phyloP scores from a whole-genome alignment of 257 asterid species.

The Nicotiana tabacum region DNA sequence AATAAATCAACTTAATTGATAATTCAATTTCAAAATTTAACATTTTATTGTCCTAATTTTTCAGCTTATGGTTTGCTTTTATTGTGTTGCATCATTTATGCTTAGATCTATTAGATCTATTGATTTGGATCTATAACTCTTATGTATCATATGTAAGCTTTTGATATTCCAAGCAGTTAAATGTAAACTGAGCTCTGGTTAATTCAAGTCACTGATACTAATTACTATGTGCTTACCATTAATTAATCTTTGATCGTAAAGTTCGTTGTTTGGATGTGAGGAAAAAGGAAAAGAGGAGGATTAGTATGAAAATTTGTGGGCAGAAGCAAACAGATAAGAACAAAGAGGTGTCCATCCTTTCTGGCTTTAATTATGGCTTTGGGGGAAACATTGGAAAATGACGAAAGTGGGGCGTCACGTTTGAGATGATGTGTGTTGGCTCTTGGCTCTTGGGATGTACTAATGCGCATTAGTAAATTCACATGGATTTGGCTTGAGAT shows the following conservation, averaged over 20 bases:
- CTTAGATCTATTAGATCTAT: not conserved
- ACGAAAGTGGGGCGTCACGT: not conserved
- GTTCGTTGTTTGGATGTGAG: conserved; percentile 3
- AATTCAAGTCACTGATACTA: not conserved
- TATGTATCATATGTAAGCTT: conserved; percentile 7
- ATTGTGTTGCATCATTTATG: not conserved
- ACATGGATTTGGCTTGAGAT: not conserved
- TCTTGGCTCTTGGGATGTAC: not conserved
- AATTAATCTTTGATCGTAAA: not conserved
- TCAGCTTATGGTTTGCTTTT: not conserved
- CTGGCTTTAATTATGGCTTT: not conserved
- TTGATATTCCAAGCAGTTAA: not conserved
- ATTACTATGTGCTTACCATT: not conserved
- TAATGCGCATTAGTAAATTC: not conserved
- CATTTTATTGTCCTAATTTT: not conserved
- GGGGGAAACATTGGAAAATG: not conserved
- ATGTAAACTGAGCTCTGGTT: not conserved
- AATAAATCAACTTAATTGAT: conserved; percentile 28
- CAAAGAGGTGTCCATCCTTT: not conserved
- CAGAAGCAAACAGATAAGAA: conserved; percentile 7
- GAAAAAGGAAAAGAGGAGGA: not conserved
- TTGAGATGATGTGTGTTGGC: not conserved
- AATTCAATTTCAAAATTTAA: conserved; percentile 3
- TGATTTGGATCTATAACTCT: not conserved
- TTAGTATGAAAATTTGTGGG: not conserved